Evolutionary conservation across 768 basidiomycete species (phyloP).

Genomic region (Trametopsis cervina): DNA sequence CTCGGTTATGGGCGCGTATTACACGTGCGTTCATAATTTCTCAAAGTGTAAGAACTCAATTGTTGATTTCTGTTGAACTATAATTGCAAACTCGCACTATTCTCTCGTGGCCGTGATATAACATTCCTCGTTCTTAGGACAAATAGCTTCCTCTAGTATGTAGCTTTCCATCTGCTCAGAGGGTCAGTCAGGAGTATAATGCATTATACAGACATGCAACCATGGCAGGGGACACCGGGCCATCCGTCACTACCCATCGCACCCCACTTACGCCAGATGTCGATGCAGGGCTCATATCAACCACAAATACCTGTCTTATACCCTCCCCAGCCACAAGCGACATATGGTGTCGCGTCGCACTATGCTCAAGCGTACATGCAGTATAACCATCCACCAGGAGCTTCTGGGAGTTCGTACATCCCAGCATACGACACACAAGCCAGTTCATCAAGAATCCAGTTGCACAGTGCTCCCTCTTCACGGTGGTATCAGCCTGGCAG

Average conservation of each 20-base stretch:
- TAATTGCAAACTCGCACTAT: too few species aligned
- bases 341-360: constrained; percentile 23
- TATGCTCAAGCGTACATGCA: constrained; percentile 26
- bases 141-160: too few species aligned
- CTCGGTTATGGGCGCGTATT: too few species aligned
- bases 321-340: constrained; percentile 7
- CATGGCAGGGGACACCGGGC: constrained; percentile 6
- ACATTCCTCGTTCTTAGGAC: too few species aligned
- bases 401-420: not conserved
- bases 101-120: too few species aligned
- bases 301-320: not conserved
- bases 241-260: constrained; percentile 13
- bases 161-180: too few species aligned
- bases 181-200: too few species aligned
- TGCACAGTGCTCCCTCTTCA: constrained; percentile 7
- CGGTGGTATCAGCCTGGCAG: constrained; percentile 62
- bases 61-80: too few species aligned
- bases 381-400: constrained; percentile 11
- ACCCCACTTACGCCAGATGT: constrained; percentile 6
- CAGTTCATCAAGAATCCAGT: not conserved
- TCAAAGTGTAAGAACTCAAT: too few species aligned
- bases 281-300: not conserved
- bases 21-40: too few species aligned
- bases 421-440: constrained; percentile 6
- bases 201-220: constrained; percentile 7